Conservation (phyloP, 176 grass and related monocot genomes). For the Ampelocalamus luodianensis region DNA sequence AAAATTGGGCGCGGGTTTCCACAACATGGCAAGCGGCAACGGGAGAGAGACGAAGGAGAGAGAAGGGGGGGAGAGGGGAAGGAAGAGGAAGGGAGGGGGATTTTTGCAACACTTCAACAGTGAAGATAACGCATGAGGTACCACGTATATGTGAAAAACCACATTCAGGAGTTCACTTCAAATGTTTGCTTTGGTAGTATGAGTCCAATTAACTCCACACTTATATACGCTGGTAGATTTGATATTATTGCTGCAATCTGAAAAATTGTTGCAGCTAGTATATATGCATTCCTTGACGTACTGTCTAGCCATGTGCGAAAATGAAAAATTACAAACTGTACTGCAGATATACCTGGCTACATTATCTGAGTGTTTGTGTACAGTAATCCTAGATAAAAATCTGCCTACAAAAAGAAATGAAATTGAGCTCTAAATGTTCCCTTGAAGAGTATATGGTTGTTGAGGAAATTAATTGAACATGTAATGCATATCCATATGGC, state of each 20-base stretch:
- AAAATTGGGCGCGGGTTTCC: too few species aligned
- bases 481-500: neutral
- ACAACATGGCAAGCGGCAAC: too few species aligned
- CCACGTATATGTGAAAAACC: too few species aligned
- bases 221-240: neutral
- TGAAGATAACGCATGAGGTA: too few species aligned
- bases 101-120: too few species aligned
- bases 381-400: neutral
- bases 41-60: too few species aligned
- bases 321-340: neutral
- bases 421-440: neutral
- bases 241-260: neutral
- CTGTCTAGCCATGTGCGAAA: neutral
- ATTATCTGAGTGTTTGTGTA: neutral
- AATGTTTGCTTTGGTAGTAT: neutral
- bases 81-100: too few species aligned
- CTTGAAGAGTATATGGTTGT: neutral
- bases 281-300: neutral
- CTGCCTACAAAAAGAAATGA: neutral
- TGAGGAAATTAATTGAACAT: neutral
- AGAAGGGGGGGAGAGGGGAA: too few species aligned
- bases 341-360: neutral
- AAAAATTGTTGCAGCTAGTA: neutral
- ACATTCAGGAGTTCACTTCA: neutral
- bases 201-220: neutral